Conservation (phyloP, 2,329 filamentous ascomycete genomes). For the Phyllosticta paracitricarpa region DNA sequence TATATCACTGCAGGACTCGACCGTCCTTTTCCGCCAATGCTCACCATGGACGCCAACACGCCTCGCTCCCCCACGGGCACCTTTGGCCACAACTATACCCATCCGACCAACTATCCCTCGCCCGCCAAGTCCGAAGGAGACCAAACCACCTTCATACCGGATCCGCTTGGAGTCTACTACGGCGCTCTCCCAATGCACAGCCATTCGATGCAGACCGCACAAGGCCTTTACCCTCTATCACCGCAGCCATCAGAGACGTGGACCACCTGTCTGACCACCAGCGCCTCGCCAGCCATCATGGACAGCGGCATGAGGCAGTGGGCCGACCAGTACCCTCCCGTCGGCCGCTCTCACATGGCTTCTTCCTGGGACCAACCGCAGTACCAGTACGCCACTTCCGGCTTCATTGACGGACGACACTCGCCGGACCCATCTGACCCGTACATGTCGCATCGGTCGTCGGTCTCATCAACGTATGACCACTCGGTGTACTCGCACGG, state of each 20-base stretch:
- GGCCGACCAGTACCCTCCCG: conserved; percentile 1
- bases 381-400: background rate
- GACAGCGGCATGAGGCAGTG: conserved; percentile 11
- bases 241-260: conserved; percentile 26
- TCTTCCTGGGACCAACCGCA: background rate
- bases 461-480: conserved; percentile 22
- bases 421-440: conserved; percentile 8
- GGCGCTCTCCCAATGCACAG: conserved; percentile 13
- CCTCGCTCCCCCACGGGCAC: conserved; percentile 4
- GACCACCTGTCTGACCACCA: conserved; percentile 19
- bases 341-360: background rate
- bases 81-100: conserved; percentile 12
- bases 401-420: background rate
- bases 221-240: conserved; percentile 22
- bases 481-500: conserved; percentile 26
- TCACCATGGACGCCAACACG: conserved; percentile 1
- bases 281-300: conserved; percentile 20
- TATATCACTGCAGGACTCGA: background rate
- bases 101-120: conserved; percentile 26
- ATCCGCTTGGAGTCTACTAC: conserved; percentile 26
- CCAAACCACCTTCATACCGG: conserved; percentile 18
- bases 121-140: conserved; percentile 23
- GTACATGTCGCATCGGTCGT: conserved; percentile 23
- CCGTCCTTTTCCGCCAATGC: background rate
- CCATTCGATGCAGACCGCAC: conserved; percentile 8